Conservation (phyloP, 306 rosid genomes). For the Dryas alaskensis region DNA sequence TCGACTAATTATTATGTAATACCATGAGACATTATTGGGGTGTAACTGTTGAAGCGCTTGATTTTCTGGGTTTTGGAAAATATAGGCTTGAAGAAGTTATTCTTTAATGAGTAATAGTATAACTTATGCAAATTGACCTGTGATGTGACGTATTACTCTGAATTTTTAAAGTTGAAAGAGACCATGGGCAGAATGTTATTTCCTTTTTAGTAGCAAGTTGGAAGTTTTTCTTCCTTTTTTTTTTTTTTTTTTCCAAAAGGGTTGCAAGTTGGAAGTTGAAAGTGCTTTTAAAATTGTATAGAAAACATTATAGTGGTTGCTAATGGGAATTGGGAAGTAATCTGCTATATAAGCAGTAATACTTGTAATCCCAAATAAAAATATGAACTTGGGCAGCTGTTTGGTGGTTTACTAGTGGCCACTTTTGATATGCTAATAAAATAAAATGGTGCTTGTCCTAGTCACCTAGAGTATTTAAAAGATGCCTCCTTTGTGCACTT, state of each 20-base stretch:
- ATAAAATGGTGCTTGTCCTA: not conserved
- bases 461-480: slow-evolving; percentile 11
- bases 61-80: slow-evolving; percentile 2
- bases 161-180: not conserved
- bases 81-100: not conserved
- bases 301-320: not conserved
- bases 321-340: not conserved
- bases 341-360: not conserved
- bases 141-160: not conserved
- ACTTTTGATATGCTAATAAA: not conserved
- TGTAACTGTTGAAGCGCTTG: not conserved
- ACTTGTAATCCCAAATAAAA: not conserved
- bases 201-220: not conserved
- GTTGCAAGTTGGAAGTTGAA: no score
- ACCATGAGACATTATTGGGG: no score
- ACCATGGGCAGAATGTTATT: not conserved
- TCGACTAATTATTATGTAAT: no score
- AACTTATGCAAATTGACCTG: not conserved
- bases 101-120: not conserved
- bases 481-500: slow-evolving; percentile 2
- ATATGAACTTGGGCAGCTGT: slow-evolving; percentile 7
- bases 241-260: no score
- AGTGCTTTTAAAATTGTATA: not conserved
- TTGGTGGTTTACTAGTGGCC: slow-evolving; percentile 1
- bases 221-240: no score